Percentiles rank a stretch among this genome's conserved stretches.
phyloP scores from a whole-genome alignment of 139 green algal genomes.

The Chlamydomonas sp. region DNA sequence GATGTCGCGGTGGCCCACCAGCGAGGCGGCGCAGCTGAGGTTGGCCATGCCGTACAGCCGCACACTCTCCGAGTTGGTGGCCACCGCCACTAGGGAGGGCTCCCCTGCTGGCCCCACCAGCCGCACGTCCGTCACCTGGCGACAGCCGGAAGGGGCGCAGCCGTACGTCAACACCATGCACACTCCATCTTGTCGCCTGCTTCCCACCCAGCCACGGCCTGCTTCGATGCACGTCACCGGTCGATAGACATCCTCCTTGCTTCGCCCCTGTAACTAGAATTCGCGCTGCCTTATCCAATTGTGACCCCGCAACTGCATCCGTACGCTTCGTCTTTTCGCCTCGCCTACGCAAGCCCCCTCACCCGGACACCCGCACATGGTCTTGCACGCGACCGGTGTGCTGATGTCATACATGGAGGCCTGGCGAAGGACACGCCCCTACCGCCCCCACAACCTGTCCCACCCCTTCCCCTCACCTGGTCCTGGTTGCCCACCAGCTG shows the following conservation, averaged over 20 bases:
- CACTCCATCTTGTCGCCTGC: no score
- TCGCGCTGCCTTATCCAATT: no score
- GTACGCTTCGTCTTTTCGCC: no score
- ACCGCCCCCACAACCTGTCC: neutral
- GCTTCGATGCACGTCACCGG: no score
- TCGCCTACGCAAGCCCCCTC: no score
- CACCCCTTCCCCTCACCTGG: slow-evolving; percentile 58
- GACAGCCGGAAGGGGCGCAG: neutral
- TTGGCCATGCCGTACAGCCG: slow-evolving; percentile 77
- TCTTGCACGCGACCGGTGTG: no score
- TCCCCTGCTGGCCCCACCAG: slow-evolving; percentile 65
- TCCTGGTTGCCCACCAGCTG: slow-evolving; percentile 95
- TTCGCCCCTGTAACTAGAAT: no score
- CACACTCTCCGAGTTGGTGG: slow-evolving; percentile 84
- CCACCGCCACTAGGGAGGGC: slow-evolving; percentile 74
- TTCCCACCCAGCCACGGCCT: neutral
- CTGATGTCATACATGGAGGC: no score
- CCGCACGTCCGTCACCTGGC: slow-evolving; percentile 85
- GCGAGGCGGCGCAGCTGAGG: slow-evolving; percentile 63
- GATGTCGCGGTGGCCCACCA: slow-evolving; percentile 70
- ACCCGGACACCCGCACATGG: no score
- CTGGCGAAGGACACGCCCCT: neutral
- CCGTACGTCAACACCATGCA: neutral
- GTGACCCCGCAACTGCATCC: no score
- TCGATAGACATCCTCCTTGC: no score